phyloP scores from a whole-genome alignment of 1,284 basidiomycete species.

The Jaminaea rosea region DNA sequence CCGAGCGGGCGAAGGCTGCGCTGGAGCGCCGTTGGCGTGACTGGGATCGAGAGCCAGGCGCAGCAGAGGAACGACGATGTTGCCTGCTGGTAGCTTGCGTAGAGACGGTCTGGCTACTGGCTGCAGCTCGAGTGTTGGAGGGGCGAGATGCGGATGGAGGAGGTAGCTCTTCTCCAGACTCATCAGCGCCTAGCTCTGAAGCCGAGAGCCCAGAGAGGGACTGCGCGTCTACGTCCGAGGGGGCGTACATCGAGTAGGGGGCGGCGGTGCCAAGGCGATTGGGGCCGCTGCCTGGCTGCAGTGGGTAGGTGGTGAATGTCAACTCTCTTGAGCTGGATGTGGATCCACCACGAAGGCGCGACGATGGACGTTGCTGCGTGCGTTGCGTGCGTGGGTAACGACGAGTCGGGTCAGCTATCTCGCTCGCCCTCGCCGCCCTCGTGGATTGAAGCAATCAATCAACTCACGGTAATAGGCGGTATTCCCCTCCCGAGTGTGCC shows the following conservation, averaged over 20 bases:
- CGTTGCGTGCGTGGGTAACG: not conserved
- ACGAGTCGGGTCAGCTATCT: not conserved
- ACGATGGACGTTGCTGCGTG: not conserved
- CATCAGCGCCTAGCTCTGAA: not conserved
- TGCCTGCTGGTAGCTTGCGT: not conserved
- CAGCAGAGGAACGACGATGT: conserved; percentile 12
- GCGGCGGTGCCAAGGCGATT: not conserved
- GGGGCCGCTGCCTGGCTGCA: not conserved
- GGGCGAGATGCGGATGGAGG: not conserved
- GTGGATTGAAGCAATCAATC: no score
- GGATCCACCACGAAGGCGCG: not conserved
- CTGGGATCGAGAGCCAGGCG: not conserved
- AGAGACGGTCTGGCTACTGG: not conserved
- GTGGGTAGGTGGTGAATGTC: not conserved
- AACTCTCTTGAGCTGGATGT: not conserved
- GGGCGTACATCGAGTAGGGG: no score
- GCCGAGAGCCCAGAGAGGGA: not conserved
- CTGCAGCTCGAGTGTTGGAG: not conserved
- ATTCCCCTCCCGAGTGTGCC: no score
- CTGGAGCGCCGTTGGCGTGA: not conserved
- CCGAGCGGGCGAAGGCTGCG: conserved; percentile 3
- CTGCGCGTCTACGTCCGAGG: not conserved
- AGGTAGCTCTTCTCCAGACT: not conserved
- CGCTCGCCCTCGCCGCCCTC: not conserved
- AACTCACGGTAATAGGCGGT: no score